Percentiles rank a stretch among this genome's conserved stretches.
Evolutionary conservation across 108 stramenopile species (phyloP).

Genomic region (Stephanodiscus triporus): DNA sequence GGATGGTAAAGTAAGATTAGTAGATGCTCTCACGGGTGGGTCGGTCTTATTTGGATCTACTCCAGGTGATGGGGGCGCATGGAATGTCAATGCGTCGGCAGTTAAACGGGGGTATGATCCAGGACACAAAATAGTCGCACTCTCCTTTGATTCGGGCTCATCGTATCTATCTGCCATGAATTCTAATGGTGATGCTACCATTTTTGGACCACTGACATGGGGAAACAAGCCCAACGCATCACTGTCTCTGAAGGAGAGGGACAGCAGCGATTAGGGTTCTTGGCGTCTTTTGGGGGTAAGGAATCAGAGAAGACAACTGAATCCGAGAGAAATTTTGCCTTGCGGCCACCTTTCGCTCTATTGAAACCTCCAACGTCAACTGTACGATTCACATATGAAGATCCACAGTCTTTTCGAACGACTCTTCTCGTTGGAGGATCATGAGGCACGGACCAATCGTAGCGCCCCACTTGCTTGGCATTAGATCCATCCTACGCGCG

Average conservation of each 20-base stretch:
- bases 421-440: slow-evolving; percentile 15
- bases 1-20: slow-evolving; percentile 20
- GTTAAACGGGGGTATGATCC: slow-evolving; percentile 11
- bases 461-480: slow-evolving; percentile 53
- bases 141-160: slow-evolving; percentile 43
- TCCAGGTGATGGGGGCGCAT: slow-evolving; percentile 15
- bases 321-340: slow-evolving; percentile 4
- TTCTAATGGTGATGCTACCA: slow-evolving; percentile 40
- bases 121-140: slow-evolving; percentile 29
- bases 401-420: slow-evolving; percentile 16
- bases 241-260: slow-evolving; percentile 5
- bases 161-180: slow-evolving; percentile 41
- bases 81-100: slow-evolving; percentile 18
- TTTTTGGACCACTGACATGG: slow-evolving; percentile 44
- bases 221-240: slow-evolving; percentile 21
- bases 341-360: slow-evolving; percentile 38
- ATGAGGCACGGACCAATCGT: neutral
- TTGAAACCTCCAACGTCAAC: slow-evolving; percentile 38
- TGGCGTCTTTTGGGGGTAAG: slow-evolving; percentile 13
- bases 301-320: neutral
- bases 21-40: slow-evolving; percentile 21
- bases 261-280: slow-evolving; percentile 7
- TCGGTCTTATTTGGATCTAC: slow-evolving; percentile 24
- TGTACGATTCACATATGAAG: slow-evolving; percentile 26
- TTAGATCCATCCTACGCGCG: slow-evolving; percentile 71